Base-by-base conservation (phyloP, 2,329 filamentous ascomycete genomes). In the Aspergillus glaucus region DNA sequence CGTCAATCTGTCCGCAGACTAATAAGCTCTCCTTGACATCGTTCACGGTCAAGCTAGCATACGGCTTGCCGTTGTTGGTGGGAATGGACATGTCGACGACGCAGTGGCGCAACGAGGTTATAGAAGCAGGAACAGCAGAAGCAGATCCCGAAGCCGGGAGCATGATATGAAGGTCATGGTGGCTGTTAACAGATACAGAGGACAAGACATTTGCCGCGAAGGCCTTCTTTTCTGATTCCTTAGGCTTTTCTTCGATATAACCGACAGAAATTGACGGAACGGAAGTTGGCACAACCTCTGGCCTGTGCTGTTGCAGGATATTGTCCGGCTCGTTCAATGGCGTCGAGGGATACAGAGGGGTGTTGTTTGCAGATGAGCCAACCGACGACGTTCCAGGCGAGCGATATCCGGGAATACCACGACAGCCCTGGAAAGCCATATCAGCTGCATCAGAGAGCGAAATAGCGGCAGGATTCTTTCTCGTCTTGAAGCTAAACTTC, bases 401-500 rank as follows among this genome's bases (percentile, higher is more conserved):
- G 3, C 62, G 59, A 51, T 73, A 72, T 5, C 70, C 71, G 10
- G 74, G 70, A 3, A 72, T 64, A 50, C 60, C 65, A 43, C 71
- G 71, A 34, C 67, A 74, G 41, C 74, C 70, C 50, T 78, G 70
- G 9, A 72, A 66, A 14, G 78, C 75, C 14, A 82, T 57, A 49
- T 80, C 76, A 5, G 78, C 78, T 36, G 79, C 79, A 61, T 82
- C 76, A 36, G 72, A 73, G 30, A 82, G 61, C 17, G 79, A 81
- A 44, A 81, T 75, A 6, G 78, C 75, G 6, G 76, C 76, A 1
- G 68, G 59, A 51, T 77, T 80, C 53, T 80, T 82, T 51, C 72
- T 74, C 40, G 74, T 75, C 62, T 84, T 94, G 76, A 96, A 96
- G 47, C 86, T 81, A 70, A 96, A 96, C 53, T 89, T 88, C 9